These are phyloP conservation scores for Cercospora canescens DNA, from an alignment of 2,329 filamentous ascomycete species.

Conservation along the genomic window DNA sequence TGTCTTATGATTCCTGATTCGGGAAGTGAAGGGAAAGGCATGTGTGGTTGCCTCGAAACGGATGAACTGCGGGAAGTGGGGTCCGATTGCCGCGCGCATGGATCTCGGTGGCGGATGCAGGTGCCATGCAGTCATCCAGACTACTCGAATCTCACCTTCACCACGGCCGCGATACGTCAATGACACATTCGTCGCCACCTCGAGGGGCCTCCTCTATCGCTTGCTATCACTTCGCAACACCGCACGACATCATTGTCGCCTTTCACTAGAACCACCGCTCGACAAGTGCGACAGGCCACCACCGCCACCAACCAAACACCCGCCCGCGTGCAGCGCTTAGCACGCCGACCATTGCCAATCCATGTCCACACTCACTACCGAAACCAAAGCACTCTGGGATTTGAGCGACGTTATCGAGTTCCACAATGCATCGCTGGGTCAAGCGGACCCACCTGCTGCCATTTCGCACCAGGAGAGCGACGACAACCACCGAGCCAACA, in stretches of 20 bases:
- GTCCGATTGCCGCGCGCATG: background rate
- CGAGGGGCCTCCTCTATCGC: background rate
- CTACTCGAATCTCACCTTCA: background rate
- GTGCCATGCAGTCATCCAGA: constrained; percentile 1
- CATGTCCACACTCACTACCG: constrained; percentile 35
- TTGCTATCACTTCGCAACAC: background rate
- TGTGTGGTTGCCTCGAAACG: constrained; percentile 7
- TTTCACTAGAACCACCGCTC: background rate
- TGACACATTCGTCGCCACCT: constrained; percentile 1
- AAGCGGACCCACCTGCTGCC: constrained; percentile 5
- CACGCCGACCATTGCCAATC: constrained; percentile 17
- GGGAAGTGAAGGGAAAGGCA: constrained; percentile 1
- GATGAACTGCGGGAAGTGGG: background rate
- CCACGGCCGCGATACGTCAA: background rate
- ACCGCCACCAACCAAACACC: background rate
- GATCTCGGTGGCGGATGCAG: constrained; percentile 3
- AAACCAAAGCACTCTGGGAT: constrained; percentile 44
- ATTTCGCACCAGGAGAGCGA: background rate
- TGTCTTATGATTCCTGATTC: constrained; percentile 4
- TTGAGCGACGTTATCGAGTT: constrained; percentile 48
- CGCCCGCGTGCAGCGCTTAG: constrained; percentile 17
- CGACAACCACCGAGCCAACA: background rate
- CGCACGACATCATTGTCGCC: background rate
- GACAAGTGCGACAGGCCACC: constrained; percentile 4
- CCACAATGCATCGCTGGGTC: constrained; percentile 32